Evolutionary conservation across 768 basidiomycete species (phyloP).

Genomic region (Suillus placidus): DNA sequence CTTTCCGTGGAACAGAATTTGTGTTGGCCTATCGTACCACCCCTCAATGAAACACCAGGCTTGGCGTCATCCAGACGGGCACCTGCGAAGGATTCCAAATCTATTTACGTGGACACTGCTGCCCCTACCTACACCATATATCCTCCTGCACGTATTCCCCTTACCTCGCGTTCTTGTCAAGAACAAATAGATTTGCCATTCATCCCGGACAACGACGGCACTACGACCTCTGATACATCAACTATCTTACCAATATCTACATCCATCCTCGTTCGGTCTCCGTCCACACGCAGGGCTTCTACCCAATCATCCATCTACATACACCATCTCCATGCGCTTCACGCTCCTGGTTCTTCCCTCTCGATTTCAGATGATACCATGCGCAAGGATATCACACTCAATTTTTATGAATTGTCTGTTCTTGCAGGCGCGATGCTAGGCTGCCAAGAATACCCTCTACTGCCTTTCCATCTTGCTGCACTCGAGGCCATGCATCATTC

Average conservation of each 20-base stretch:
- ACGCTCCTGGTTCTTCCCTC: slow-evolving; percentile 44
- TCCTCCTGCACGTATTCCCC: slow-evolving; percentile 44
- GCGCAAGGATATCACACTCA: slow-evolving; percentile 61
- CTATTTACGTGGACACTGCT: slow-evolving; percentile 38
- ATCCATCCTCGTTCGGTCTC: slow-evolving; percentile 61
- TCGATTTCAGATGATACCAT: slow-evolving; percentile 36
- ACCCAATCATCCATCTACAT: slow-evolving; percentile 56
- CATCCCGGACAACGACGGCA: slow-evolving; percentile 36
- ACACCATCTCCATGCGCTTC: slow-evolving; percentile 57
- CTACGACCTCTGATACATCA: slow-evolving; percentile 31
- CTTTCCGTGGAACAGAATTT: slow-evolving; percentile 60
- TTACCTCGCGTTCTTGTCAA: slow-evolving; percentile 40
- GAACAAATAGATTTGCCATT: slow-evolving; percentile 30
- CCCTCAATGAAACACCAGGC: slow-evolving; percentile 25
- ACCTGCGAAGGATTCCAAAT: slow-evolving; percentile 35
- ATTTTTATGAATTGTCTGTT: slow-evolving; percentile 70
- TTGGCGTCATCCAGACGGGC: slow-evolving; percentile 31
- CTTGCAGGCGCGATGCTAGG: slow-evolving; percentile 47
- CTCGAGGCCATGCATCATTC: slow-evolving; percentile 60
- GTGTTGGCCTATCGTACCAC: slow-evolving; percentile 58
- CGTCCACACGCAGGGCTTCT: slow-evolving; percentile 42
- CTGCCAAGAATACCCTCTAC: slow-evolving; percentile 49
- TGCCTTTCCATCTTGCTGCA: slow-evolving; percentile 78
- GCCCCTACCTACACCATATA: slow-evolving; percentile 54
- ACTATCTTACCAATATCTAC: slow-evolving; percentile 58